Percentiles rank a stretch among this genome's conserved stretches.
Conservation (phyloP, 441 rosid species). For the Jatropha multifida region DNA sequence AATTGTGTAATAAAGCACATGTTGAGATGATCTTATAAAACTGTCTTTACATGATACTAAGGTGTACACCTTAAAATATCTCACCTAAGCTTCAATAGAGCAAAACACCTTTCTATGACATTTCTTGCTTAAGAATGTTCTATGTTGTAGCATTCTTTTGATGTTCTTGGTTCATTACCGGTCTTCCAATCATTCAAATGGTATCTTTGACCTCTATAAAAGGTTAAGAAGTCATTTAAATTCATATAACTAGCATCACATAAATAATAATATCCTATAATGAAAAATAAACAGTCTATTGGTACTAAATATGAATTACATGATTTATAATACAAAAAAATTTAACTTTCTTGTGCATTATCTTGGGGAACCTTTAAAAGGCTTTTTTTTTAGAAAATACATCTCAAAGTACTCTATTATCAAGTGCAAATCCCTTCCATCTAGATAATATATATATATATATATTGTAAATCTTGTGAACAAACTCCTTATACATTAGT, state of each 20-base stretch:
- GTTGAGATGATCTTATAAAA: background rate
- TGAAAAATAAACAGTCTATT: background rate
- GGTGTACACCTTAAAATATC: background rate
- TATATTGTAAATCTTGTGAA: background rate
- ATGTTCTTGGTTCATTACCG: background rate
- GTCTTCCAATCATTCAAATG: background rate
- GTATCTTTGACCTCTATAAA: background rate
- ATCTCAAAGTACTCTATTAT: background rate
- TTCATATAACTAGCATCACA: background rate
- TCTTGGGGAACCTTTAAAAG: background rate
- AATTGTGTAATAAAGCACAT: background rate
- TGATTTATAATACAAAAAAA: background rate
- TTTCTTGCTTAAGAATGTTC: background rate
- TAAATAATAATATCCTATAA: too few relatives aligned
- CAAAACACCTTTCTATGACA: background rate
- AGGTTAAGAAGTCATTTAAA: background rate
- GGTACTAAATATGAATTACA: background rate
- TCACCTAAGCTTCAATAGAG: background rate
- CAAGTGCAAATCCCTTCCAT: background rate
- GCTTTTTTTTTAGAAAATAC: background rate
- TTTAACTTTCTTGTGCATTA: background rate
- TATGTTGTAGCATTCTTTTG: too few relatives aligned
- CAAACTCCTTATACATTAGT: background rate
- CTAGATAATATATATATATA: background rate
- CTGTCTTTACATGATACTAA: background rate